Conservation (phyloP, 495 filamentous ascomycete species). For the Chaetomidium leptoderma region DNA sequence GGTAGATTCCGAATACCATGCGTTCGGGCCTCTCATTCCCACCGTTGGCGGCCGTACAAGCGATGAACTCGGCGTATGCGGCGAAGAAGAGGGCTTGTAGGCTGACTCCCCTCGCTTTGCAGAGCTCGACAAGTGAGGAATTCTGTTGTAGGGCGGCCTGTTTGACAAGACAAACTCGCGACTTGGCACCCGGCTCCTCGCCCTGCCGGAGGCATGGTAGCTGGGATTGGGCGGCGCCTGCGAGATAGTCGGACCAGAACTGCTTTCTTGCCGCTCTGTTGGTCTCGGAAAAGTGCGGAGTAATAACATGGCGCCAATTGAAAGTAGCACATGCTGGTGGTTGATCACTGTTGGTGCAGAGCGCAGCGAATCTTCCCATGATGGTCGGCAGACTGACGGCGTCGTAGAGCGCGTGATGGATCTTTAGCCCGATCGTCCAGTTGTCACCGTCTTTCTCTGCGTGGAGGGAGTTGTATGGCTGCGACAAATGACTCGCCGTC, state of each 20-base stretch:
- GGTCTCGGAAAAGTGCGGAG: constrained; percentile 6
- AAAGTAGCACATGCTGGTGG: neutral
- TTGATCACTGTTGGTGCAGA: constrained; percentile 8
- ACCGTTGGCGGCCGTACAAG: neutral
- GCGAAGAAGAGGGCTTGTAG: constrained; percentile 45
- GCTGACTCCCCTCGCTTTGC: constrained; percentile 31
- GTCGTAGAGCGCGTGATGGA: constrained; percentile 80
- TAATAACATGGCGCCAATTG: neutral
- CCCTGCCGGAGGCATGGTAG: neutral
- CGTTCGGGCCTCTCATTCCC: constrained; percentile 3
- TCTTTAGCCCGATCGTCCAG: constrained; percentile 41
- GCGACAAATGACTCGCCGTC: neutral
- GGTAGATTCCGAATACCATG: constrained; percentile 44
- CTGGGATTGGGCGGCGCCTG: constrained; percentile 6
- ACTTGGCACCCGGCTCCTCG: neutral
- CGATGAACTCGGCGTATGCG: constrained; percentile 31
- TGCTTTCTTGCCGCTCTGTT: constrained; percentile 18
- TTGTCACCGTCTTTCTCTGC: constrained; percentile 9
- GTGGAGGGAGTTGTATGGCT: constrained; percentile 15
- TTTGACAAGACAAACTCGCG: constrained; percentile 17
- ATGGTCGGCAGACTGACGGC: constrained; percentile 61
- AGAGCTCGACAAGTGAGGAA: constrained; percentile 11
- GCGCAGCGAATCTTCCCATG: constrained; percentile 26
- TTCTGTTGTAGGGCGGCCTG: constrained; percentile 20
- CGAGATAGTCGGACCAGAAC: constrained; percentile 58